Conservation (phyloP, 2,329 filamentous ascomycete genomes). For the Lanzia echinophila region DNA sequence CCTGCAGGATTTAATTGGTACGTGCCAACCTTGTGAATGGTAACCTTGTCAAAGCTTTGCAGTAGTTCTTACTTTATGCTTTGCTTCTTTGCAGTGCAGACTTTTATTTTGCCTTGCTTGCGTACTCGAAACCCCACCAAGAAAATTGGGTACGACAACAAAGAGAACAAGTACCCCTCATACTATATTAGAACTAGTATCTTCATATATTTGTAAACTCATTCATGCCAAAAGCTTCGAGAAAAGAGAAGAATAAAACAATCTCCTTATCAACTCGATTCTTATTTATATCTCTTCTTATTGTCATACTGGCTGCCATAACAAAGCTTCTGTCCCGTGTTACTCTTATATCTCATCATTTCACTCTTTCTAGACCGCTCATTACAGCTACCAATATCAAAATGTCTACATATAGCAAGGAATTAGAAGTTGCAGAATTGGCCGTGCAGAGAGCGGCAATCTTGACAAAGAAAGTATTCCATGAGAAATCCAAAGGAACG, state of each 20-base stretch:
- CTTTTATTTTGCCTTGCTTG: too few relatives aligned
- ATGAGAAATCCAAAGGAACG: constrained; percentile 90
- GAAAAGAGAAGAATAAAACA: background rate
- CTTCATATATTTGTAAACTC: background rate
- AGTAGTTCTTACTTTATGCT: background rate
- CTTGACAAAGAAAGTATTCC: constrained; percentile 70
- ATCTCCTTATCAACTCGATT: constrained; percentile 12
- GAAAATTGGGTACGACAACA: constrained; percentile 6
- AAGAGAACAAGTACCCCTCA: constrained; percentile 6
- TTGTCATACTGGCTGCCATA: constrained; percentile 27
- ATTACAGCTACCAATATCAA: constrained; percentile 30
- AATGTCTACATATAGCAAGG: constrained; percentile 56
- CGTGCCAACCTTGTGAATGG: background rate
- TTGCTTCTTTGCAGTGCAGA: background rate
- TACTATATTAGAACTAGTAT: background rate
- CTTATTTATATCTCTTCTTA: constrained; percentile 21
- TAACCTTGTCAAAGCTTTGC: background rate
- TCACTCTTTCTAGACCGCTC: constrained; percentile 16
- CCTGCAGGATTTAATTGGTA: background rate
- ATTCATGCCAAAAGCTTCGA: constrained; percentile 1
- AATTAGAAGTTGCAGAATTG: constrained; percentile 77
- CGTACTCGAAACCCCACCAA: constrained; percentile 1
- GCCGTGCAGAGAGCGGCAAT: constrained; percentile 79
- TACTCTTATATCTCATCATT: constrained; percentile 26
- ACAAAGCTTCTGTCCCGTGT: constrained; percentile 24